Conservation (phyloP, 352 stramenopile species). For the Globisporangium parvum region DNA sequence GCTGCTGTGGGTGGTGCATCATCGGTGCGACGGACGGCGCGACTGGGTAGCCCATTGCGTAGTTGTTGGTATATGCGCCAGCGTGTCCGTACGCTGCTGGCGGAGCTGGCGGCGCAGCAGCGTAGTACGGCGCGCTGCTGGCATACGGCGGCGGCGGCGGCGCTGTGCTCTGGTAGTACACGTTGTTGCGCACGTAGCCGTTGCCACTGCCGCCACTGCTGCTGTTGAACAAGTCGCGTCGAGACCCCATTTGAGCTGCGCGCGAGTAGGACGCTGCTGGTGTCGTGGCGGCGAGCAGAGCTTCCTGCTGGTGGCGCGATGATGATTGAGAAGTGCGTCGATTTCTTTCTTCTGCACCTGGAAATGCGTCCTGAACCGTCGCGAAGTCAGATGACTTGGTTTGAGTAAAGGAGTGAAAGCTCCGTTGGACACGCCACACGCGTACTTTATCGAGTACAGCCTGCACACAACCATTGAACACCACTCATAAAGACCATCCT, state of each 20-base stretch:
- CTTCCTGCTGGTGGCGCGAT: too few relatives aligned
- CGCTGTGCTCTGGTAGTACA: slow-evolving; percentile 12
- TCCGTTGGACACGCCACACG: too few relatives aligned
- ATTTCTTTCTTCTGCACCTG: too few relatives aligned
- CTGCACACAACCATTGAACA: too few relatives aligned
- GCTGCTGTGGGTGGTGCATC: not conserved
- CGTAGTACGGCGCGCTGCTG: not conserved
- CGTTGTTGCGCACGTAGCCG: slow-evolving; percentile 12
- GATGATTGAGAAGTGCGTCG: not conserved
- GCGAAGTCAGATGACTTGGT: too few relatives aligned
- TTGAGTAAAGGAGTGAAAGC: too few relatives aligned
- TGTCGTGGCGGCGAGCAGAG: too few relatives aligned
- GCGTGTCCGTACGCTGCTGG: not conserved
- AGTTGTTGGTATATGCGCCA: not conserved
- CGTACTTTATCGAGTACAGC: too few relatives aligned
- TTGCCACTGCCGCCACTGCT: not conserved
- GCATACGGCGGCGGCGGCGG: not conserved
- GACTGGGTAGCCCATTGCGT: slow-evolving; percentile 1
- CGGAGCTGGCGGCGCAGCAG: not conserved
- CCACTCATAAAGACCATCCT: too few relatives aligned
- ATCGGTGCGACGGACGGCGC: not conserved
- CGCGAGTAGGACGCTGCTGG: too few relatives aligned
- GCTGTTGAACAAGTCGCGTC: slow-evolving; percentile 6
- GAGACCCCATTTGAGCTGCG: slow-evolving; percentile 8
- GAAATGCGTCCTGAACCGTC: too few relatives aligned